phyloP scores from a whole-genome alignment of 345 rosid genomes.

The Anacardium occidentale region DNA sequence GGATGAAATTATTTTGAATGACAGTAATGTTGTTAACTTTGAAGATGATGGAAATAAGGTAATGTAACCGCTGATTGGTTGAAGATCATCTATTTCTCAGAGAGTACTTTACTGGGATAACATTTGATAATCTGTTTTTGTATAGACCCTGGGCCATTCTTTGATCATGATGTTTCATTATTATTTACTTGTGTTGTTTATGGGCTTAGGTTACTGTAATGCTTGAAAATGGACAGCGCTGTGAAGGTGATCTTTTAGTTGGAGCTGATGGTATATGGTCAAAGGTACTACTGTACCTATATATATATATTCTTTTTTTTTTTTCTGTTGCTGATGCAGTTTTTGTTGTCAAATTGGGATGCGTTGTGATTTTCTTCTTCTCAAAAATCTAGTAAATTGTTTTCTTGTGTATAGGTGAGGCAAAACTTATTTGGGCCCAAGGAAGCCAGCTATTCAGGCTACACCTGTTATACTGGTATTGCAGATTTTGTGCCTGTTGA shows the following conservation, averaged over 20 bases:
- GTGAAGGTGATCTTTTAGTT: conserved; percentile 82
- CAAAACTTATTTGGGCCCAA: conserved; percentile 67
- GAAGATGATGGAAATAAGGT: conserved; percentile 83
- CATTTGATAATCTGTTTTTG: conserved; percentile 9
- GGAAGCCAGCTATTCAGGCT: conserved; percentile 77
- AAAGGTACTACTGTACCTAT: conserved; percentile 51
- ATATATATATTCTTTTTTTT: background rate
- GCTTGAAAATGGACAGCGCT: conserved; percentile 72
- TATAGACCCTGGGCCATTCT: background rate
- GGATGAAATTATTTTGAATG: conserved; percentile 70
- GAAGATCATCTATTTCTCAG: background rate
- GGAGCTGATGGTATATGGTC: conserved; percentile 99
- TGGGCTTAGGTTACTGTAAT: conserved; percentile 63
- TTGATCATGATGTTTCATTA: conserved; percentile 1
- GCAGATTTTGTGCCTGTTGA: conserved; percentile 91
- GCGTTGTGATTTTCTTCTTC: background rate
- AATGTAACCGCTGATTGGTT: conserved; percentile 14
- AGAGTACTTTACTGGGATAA: conserved; percentile 6
- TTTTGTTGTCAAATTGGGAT: background rate
- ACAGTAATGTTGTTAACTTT: conserved; percentile 79
- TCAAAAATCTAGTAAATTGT: background rate
- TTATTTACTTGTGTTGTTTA: conserved; percentile 21
- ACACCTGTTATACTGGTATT: conserved; percentile 93
- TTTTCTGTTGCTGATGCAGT: background rate
- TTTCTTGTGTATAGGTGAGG: conserved; percentile 61